These are phyloP conservation scores for Actinomortierella ambigua DNA, from an alignment of 371 early-diverging fungal species.

Conservation along the genomic window DNA sequence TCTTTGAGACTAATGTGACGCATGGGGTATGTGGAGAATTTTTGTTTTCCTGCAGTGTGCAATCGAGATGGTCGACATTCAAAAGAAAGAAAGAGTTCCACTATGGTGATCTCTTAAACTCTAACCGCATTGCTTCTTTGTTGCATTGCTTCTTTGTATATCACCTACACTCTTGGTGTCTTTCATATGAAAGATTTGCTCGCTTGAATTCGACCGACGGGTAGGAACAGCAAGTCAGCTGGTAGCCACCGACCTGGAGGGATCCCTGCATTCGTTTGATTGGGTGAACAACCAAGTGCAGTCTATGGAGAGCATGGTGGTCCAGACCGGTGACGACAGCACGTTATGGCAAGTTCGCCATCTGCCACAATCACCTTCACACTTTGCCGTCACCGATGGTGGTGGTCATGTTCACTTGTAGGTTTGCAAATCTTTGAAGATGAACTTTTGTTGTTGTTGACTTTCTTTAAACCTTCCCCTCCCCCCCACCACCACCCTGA, in stretches of 20 bases:
- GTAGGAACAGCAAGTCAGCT: conserved; percentile 52
- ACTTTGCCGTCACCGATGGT: conserved; percentile 61
- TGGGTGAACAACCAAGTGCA: conserved; percentile 11
- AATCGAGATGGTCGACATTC: conserved; percentile 13
- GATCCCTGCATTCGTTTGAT: conserved; percentile 42
- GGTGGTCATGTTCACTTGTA: conserved; percentile 71
- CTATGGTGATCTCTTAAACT: too few species aligned
- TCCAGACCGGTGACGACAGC: conserved; percentile 54
- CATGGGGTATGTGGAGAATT: conserved; percentile 61
- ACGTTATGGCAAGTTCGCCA: conserved; percentile 80
- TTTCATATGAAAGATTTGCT: conserved; percentile 52
- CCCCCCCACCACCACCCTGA: too few species aligned
- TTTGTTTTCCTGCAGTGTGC: conserved; percentile 1
- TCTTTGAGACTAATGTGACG: conserved; percentile 77
- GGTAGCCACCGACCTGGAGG: conserved; percentile 57
- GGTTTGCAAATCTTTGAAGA: conserved; percentile 20
- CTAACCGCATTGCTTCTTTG: too few species aligned
- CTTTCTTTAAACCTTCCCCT: too few species aligned
- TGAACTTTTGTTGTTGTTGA: neutral
- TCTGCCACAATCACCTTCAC: conserved; percentile 70
- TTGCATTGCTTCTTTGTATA: neutral
- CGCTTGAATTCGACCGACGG: conserved; percentile 61
- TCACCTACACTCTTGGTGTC: neutral
- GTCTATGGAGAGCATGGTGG: conserved; percentile 10
- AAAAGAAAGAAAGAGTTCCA: too few species aligned